These are phyloP conservation scores for Kluyveromyces dobzhanskii DNA, from an alignment of 805 yeast species.

Conservation along the genomic window DNA sequence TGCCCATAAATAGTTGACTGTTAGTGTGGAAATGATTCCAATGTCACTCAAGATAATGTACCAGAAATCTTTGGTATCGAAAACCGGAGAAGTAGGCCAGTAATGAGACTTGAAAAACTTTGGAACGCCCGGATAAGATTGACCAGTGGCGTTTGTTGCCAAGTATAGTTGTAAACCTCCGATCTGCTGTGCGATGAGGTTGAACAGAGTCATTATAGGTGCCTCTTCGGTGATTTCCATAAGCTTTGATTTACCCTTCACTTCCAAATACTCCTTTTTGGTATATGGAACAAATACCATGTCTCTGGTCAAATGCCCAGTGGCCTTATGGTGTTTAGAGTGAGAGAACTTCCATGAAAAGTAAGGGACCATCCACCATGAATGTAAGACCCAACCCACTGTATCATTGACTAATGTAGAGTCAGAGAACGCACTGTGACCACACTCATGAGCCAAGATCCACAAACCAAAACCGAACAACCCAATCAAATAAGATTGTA, in stretches of 20 bases:
- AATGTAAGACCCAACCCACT: constrained; percentile 79
- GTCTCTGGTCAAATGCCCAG: constrained; percentile 75
- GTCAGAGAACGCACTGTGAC: constrained; percentile 78
- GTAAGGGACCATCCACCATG: constrained; percentile 72
- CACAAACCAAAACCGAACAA: constrained; percentile 70
- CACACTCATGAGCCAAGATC: constrained; percentile 89
- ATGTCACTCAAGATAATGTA: constrained; percentile 64
- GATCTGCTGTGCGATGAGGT: constrained; percentile 57
- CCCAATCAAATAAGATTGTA: constrained; percentile 48
- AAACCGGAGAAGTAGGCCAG: constrained; percentile 64
- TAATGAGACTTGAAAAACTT: constrained; percentile 54
- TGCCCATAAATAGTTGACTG: constrained; percentile 52
- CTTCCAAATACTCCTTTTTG: constrained; percentile 43
- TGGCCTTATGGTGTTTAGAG: constrained; percentile 84
- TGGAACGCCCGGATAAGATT: constrained; percentile 43
- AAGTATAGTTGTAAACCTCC: constrained; percentile 72
- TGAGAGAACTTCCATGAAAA: constrained; percentile 83
- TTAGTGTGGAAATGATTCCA: constrained; percentile 50
- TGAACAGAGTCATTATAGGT: constrained; percentile 54
- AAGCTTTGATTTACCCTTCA: constrained; percentile 27
- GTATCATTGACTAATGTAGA: constrained; percentile 65
- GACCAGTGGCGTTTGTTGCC: constrained; percentile 69
- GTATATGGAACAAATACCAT: constrained; percentile 79
- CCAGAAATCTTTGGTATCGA: constrained; percentile 65
- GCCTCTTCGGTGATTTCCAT: constrained; percentile 54